Conservation (phyloP, 768 basidiomycete genomes). For the Russula virescens region DNA sequence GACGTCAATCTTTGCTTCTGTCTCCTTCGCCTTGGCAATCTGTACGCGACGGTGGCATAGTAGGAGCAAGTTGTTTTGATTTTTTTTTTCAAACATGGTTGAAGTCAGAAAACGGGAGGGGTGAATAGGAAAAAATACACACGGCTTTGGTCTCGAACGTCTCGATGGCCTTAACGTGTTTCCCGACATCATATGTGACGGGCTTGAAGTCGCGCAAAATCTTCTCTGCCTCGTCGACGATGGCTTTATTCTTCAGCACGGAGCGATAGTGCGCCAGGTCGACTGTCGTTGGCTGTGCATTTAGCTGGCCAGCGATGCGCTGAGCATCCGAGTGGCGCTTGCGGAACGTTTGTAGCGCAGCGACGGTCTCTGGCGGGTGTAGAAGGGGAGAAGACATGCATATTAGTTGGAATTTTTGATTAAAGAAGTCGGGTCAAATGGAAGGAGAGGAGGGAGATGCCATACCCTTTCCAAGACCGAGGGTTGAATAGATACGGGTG, state of each 20-base stretch:
- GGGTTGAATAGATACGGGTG: conserved; percentile 72
- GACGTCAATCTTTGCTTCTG: conserved; percentile 80
- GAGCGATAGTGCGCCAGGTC: conserved; percentile 91
- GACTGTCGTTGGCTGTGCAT: conserved; percentile 71
- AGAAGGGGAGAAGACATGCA: not conserved
- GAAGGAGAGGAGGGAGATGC: no score
- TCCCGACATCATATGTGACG: conserved; percentile 83
- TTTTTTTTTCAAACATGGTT: not conserved
- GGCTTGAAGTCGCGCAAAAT: conserved; percentile 86
- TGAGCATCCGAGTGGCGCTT: conserved; percentile 91
- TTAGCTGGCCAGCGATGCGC: conserved; percentile 57
- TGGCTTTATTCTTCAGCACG: conserved; percentile 84
- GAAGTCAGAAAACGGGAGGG: not conserved
- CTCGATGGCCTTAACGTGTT: conserved; percentile 92
- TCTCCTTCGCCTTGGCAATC: conserved; percentile 87
- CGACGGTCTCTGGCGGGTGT: conserved; percentile 66
- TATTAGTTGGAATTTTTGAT: not conserved
- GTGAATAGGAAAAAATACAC: conserved; percentile 30
- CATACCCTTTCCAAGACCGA: conserved; percentile 83
- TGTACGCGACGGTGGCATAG: conserved; percentile 29
- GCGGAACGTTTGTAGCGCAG: conserved; percentile 90
- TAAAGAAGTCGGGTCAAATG: no score
- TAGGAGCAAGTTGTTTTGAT: no score
- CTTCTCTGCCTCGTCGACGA: conserved; percentile 93
- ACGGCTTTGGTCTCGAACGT: conserved; percentile 96